Evolutionary conservation across 345 rosid genomes (phyloP), one percentile per base, ranked within the genome.

Genomic region (Murraya paniculata): DNA sequence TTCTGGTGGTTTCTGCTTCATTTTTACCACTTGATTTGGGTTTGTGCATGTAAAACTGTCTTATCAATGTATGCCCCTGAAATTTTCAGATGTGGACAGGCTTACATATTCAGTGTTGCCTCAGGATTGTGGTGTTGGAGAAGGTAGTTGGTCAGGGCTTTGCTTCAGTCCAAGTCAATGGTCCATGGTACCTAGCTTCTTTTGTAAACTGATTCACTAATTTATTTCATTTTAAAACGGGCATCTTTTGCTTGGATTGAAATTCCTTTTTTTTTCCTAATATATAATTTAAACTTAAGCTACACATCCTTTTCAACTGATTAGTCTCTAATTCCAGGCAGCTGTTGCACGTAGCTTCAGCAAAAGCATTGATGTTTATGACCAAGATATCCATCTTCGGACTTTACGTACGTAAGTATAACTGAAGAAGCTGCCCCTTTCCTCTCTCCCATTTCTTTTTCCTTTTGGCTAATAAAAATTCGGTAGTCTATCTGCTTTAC

Each of bases 81-180:
- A 71, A 30, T 74, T 79, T 83, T 80, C 88, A 89, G 93, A 89
- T 84, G 82, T 77, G 16, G 88, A 82, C 75, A 77, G 78, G 78
- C 85, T 89, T 68, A 82, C 92, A 13, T 89, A 89, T 82, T 91
- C 93, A 11, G 90, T 81, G 14, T 74, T 89, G 79, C 95, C 95
- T 77, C 88, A 74, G 66, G 91, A 89, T 86, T 83, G 79, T 86
- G 95, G 91, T 69, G 86, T 88, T 68, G 91, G 95, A 84, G 95
- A 91, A 87, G 88, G 89, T 72, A 86, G 93, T 72, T 91, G 95
- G 93, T 86, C 95, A 30, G 95, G 95, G 72, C 85, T 89, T 41
- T 87, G 93, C 86, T 89, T 91, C 81, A 86, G 91, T 87, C 95
- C 91, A 72, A 82, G 58, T 78, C 93, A 91, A 59, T 89, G 88